These are phyloP conservation scores for Micractinium conductrix DNA, from an alignment of 139 green algal genomes.

Conservation along the genomic window DNA sequence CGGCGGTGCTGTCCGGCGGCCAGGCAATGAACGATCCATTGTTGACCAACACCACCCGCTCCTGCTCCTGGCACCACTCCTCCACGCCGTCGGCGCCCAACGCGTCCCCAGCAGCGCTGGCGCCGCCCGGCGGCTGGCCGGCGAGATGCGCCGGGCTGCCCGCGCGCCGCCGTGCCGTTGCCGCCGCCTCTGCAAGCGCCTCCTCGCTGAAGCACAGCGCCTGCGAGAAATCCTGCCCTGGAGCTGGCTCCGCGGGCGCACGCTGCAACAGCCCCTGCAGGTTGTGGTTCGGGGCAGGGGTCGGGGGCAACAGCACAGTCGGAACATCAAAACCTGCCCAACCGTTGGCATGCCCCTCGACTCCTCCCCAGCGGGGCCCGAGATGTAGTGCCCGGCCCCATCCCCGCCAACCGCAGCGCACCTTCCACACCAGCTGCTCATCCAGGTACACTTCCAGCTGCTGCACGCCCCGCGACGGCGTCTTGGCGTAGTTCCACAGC, in stretches of 20 bases:
- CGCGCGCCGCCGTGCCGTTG: neutral
- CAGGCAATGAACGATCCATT: conserved; percentile 13
- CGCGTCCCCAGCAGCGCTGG: neutral
- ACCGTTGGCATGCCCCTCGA: no score
- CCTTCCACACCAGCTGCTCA: conserved; percentile 47
- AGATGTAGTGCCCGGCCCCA: no score
- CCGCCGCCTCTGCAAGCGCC: conserved; percentile 7
- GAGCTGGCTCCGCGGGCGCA: neutral
- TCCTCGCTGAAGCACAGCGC: conserved; percentile 36
- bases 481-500: conserved; percentile 56
- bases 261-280: conserved; percentile 33
- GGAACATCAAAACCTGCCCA: no score
- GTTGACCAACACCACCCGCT: conserved; percentile 30
- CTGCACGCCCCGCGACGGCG: conserved; percentile 41
- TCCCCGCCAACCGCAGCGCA: neutral
- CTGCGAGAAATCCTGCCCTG: conserved; percentile 23
- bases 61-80: conserved; percentile 30
- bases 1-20: neutral
- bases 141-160: neutral
- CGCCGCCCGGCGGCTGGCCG: neutral
- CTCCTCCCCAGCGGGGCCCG: no score
- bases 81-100: conserved; percentile 9
- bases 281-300: no score
- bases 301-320: no score
- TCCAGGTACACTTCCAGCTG: conserved; percentile 50